Base-by-base conservation (phyloP, 2,329 filamentous ascomycete genomes). In the Pezicula radicicola region DNA sequence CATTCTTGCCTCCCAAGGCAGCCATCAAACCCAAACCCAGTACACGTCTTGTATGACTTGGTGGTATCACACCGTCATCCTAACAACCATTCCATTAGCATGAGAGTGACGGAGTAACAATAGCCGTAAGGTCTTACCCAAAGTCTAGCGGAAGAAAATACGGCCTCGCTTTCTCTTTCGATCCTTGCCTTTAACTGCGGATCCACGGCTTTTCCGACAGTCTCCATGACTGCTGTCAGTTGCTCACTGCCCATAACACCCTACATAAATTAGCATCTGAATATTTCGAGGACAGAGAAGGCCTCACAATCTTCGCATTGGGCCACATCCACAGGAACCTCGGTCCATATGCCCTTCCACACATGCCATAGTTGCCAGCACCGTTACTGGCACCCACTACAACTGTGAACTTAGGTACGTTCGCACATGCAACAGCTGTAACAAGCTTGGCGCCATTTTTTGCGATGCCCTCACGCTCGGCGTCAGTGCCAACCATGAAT, bases 311-410 rank as follows among this genome's bases (percentile, higher is more conserved):
- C 66, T 89, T 88, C n/a, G 94, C 91, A 62, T 96, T 96, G 39
- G 94, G 94, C 94, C 94, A 99, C 79, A 93, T 95, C 85, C 91
- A 97, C 55, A 97, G 72, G 70, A 97, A 91, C 12, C 91, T 79
- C 0, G 93, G 93, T n/a, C 83, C 84, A 71, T 97, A 99, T 2
- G 94, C 93, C 47, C 94, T 82, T 19, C 94, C 94, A 67, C 91
- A 97, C 94, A 99, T 99, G 63, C 93, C 94, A 68, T 99, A 99
- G 71, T 97, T 99, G 4, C 94, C 94, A 7, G 93, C 93, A 53
- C 93, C 93, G 59, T 94, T 94, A 68, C 87, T 92, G 28, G 88
- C 89, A 21, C 94, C 94, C n/a, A 97, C 87, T 1, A 99, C 89
- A 15, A 99, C 90, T 1, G 94, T 99, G 66, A 97, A 93, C 71